Conservation (phyloP, 2,329 filamentous ascomycete genomes). For the Triangularia setosa region DNA sequence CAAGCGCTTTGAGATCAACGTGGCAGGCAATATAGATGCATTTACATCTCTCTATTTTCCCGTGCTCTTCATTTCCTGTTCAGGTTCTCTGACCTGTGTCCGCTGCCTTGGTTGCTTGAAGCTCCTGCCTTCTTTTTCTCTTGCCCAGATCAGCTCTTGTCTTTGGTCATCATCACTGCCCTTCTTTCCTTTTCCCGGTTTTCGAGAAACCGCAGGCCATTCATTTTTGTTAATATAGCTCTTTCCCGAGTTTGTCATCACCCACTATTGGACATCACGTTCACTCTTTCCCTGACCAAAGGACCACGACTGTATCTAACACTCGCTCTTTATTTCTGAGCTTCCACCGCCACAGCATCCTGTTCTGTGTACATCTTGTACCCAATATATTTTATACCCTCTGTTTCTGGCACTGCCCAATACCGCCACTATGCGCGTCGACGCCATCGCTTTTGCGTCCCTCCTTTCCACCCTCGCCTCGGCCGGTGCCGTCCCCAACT, state of each 20-base stretch:
- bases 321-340: not conserved
- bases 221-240: constrained; percentile 3
- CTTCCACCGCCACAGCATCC: not conserved
- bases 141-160: constrained; percentile 11
- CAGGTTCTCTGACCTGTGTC: constrained; percentile 1
- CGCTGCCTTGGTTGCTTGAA: not conserved
- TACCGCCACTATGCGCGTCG: constrained; percentile 13
- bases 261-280: not conserved
- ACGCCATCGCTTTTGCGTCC: constrained; percentile 28
- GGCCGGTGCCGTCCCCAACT: constrained; percentile 38
- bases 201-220: not conserved
- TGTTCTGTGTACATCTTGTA: not conserved
- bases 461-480: constrained; percentile 29
- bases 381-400: not conserved
- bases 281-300: not conserved
- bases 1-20: not conserved
- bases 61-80: not conserved
- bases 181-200: constrained; percentile 13
- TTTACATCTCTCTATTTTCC: constrained; percentile 2
- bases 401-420: not conserved
- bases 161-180: not conserved
- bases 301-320: not conserved
- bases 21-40: constrained; percentile 6
- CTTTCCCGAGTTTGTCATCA: not conserved
- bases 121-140: constrained; percentile 12